These are phyloP conservation scores for Dipodascus geniculatus DNA, from an alignment of 805 yeast genomes.

Conservation along the genomic window DNA sequence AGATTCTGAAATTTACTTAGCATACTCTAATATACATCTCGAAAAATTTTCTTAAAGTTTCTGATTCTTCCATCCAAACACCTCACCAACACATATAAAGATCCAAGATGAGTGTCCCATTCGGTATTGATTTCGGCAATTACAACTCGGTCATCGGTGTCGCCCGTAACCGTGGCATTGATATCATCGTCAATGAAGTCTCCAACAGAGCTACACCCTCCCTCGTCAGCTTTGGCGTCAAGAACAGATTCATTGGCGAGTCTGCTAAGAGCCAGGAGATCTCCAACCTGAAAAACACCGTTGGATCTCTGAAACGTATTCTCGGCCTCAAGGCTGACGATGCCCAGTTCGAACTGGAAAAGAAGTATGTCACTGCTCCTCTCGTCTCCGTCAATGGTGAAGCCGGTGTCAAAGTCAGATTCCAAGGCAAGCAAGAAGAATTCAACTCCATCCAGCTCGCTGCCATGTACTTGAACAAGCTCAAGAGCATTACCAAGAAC, in stretches of 20 bases:
- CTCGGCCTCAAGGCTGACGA: constrained; percentile 66
- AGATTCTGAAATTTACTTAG: background rate
- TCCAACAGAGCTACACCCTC: constrained; percentile 95
- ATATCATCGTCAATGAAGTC: constrained; percentile 95
- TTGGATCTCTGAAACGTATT: constrained; percentile 86
- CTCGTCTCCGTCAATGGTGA: constrained; percentile 61
- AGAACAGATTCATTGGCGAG: constrained; percentile 91
- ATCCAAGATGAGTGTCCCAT: constrained; percentile 71
- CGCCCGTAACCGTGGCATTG: constrained; percentile 98
- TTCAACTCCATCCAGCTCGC: constrained; percentile 84
- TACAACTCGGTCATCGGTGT: constrained; percentile 81
- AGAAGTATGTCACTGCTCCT: constrained; percentile 60
- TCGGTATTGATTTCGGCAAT: constrained; percentile 97
- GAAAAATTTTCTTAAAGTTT: background rate
- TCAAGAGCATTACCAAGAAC: constrained; percentile 63
- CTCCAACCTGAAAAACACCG: constrained; percentile 92
- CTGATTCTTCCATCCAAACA: constrained; percentile 2
- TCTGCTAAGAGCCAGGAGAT: constrained; percentile 93
- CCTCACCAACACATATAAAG: constrained; percentile 5
- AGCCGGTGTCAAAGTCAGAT: constrained; percentile 78
- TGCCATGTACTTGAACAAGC: constrained; percentile 90
- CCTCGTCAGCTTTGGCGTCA: constrained; percentile 80
- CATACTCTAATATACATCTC: background rate
- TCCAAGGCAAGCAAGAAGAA: constrained; percentile 61
- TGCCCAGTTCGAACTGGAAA: constrained; percentile 68